These are phyloP conservation scores for Neofusicoccum parvum DNA, from an alignment of 2,329 filamentous ascomycete species.

Conservation along the genomic window DNA sequence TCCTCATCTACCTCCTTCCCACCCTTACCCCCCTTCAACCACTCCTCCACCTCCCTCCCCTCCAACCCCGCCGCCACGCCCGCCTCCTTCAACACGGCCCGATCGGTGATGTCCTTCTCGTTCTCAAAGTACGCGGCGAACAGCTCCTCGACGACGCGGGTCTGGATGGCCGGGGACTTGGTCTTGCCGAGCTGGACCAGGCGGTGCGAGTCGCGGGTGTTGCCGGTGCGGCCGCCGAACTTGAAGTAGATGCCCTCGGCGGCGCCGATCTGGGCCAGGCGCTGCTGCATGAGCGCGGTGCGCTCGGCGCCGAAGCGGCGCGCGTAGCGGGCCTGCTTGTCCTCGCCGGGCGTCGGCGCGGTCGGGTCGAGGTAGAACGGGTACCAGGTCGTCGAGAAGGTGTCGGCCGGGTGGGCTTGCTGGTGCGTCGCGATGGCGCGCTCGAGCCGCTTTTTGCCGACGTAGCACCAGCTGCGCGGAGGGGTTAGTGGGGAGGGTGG, in stretches of 20 bases:
- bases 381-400: conserved; percentile 72
- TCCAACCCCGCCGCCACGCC: conserved; percentile 49
- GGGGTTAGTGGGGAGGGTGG: not conserved
- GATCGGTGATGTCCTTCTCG: conserved; percentile 51
- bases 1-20: conserved; percentile 50
- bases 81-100: conserved; percentile 42
- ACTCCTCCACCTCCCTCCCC: conserved; percentile 45
- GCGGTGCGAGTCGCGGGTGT: conserved; percentile 78
- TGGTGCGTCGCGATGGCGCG: conserved; percentile 70
- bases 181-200: conserved; percentile 69
- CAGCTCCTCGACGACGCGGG: conserved; percentile 42
- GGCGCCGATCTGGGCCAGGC: conserved; percentile 60
- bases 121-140: conserved; percentile 49
- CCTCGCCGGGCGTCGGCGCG: conserved; percentile 54
- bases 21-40: conserved; percentile 48
- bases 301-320: conserved; percentile 67
- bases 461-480: conserved; percentile 59
- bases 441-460: conserved; percentile 75
- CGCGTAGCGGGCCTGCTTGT: conserved; percentile 61
- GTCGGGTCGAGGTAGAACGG: conserved; percentile 80
- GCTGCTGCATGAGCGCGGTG: conserved; percentile 57
- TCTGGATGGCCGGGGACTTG: conserved; percentile 54
- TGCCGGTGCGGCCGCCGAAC: conserved; percentile 71
- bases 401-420: conserved; percentile 66
- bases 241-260: conserved; percentile 73